A percentile compares a stretch with the other conserved stretches of the same genome.
phyloP scores from a whole-genome alignment of 1,284 basidiomycete genomes.

The Moesziomyces sp. region DNA sequence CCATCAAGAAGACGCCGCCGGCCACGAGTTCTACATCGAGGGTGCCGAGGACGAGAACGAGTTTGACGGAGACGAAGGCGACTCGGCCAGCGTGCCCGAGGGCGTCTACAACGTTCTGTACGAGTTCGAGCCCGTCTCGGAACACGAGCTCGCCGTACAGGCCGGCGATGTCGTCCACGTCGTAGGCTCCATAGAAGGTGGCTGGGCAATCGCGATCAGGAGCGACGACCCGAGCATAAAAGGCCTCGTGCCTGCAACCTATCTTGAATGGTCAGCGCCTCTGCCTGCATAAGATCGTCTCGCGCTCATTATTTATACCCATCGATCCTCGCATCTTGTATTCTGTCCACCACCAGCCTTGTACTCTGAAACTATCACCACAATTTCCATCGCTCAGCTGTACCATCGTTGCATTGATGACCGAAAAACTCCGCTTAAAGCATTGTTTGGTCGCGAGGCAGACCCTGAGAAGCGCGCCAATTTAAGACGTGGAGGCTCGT shows the following conservation, averaged over 20 bases:
- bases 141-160: conserved; percentile 50
- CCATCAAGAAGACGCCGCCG: conserved; percentile 11
- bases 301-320: conserved; percentile 1
- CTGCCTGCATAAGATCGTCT: conserved; percentile 11
- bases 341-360: not conserved
- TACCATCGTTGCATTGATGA: not conserved
- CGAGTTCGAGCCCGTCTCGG: conserved; percentile 48
- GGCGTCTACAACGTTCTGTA: conserved; percentile 57
- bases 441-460: too few relatives aligned
- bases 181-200: conserved; percentile 51
- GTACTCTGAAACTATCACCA: not conserved
- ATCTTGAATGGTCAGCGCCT: conserved; percentile 44
- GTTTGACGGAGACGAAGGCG: conserved; percentile 45
- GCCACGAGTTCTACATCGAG: conserved; percentile 33
- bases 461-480: not conserved
- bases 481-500: not conserved
- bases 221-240: conserved; percentile 19
- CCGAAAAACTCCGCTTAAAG: too few relatives aligned
- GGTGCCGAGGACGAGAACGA: conserved; percentile 46
- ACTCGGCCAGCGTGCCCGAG: conserved; percentile 24
- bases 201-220: conserved; percentile 53
- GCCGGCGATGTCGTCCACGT: conserved; percentile 45
- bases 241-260: conserved; percentile 49
- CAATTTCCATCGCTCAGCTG: not conserved
- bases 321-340: not conserved